A percentile compares a stretch with the other conserved stretches of the same genome.
phyloP scores from a whole-genome alignment of 495 filamentous ascomycete genomes.

The Evansstolkia leycettana region DNA sequence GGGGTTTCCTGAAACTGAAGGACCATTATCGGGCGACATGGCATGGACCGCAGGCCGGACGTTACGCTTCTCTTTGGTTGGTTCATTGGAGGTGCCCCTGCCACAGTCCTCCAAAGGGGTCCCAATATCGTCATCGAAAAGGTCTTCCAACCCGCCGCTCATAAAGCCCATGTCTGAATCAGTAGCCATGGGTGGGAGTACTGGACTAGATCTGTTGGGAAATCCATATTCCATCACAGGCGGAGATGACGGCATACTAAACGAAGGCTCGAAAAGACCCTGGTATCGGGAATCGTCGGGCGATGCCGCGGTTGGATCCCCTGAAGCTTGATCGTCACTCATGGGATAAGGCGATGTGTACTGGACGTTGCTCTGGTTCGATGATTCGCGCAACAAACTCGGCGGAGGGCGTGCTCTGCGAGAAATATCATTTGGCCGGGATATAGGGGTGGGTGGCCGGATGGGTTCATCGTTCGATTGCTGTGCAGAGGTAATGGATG shows the following conservation, averaged over 20 bases:
- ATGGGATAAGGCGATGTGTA: conserved; percentile 38
- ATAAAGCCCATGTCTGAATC: conserved; percentile 68
- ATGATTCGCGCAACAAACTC: conserved; percentile 34
- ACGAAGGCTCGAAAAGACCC: conserved; percentile 33
- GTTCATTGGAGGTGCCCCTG: conserved; percentile 21
- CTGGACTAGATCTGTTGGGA: conserved; percentile 57
- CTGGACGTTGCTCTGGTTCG: conserved; percentile 15
- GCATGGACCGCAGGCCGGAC: conserved; percentile 25
- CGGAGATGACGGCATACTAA: conserved; percentile 67
- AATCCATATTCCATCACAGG: conserved; percentile 51
- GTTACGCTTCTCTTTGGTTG: conserved; percentile 28
- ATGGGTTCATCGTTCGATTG: conserved; percentile 61
- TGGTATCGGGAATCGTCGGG: conserved; percentile 37
- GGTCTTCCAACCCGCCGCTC: conserved; percentile 58
- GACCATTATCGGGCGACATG: conserved; percentile 16
- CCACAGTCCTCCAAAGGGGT: conserved; percentile 22
- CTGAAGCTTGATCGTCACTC: conserved; percentile 22
- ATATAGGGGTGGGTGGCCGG: conserved; percentile 72
- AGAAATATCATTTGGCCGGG: conserved; percentile 22
- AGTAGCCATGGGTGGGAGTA: conserved; percentile 49
- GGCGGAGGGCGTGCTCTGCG: conserved; percentile 21
- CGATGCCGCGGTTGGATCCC: conserved; percentile 22
- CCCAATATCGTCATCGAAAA: conserved; percentile 37
- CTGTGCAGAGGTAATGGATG: conserved; percentile 29
- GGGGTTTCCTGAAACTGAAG: conserved; percentile 10